Percentiles rank a stretch among this genome's conserved stretches.
phyloP scores from a whole-genome alignment of 75 land plant genomes.

The Selaginella tamariscina region DNA sequence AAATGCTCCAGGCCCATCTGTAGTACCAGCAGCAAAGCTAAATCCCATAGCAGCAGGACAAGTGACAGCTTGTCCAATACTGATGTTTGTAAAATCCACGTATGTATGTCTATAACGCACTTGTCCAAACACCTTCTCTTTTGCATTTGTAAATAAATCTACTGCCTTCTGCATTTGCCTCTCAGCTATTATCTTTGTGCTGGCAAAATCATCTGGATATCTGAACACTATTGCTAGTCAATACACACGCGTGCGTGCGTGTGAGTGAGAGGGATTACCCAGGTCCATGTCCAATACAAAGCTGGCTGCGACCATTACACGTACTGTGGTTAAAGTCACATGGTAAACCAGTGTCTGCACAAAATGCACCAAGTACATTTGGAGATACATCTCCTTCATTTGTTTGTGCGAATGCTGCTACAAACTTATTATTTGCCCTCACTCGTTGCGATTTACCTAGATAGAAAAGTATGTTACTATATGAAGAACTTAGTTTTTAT shows the following conservation, averaged over 20 bases:
- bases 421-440: slow-evolving; percentile 25
- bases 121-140: slow-evolving; percentile 53
- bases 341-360: slow-evolving; percentile 74
- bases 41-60: slow-evolving; percentile 98
- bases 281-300: slow-evolving; percentile 96
- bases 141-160: slow-evolving; percentile 54
- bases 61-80: slow-evolving; percentile 55
- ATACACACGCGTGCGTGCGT: neutral
- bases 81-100: slow-evolving; percentile 58
- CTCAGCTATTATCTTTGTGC: slow-evolving; percentile 72
- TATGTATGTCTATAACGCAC: slow-evolving; percentile 62
- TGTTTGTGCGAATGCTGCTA: slow-evolving; percentile 92
- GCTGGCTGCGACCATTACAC: slow-evolving; percentile 84
- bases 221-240: slow-evolving; percentile 26
- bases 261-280: slow-evolving; percentile 37
- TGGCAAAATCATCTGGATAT: slow-evolving; percentile 88
- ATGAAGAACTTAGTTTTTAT: too few relatives aligned
- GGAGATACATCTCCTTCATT: slow-evolving; percentile 98
- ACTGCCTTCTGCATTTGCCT: slow-evolving; percentile 64
- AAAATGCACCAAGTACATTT: slow-evolving; percentile 80
- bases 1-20: slow-evolving; percentile 98
- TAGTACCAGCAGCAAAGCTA: slow-evolving; percentile 96
- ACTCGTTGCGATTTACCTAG: neutral
- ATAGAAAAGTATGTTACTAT: too few relatives aligned
- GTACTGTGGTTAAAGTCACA: slow-evolving; percentile 99